Percentiles rank a stretch among this genome's conserved stretches.
These are phyloP conservation scores for Blastobotrys aristatus DNA, from an alignment of 1,139 yeast genomes.

Conservation along the genomic window DNA sequence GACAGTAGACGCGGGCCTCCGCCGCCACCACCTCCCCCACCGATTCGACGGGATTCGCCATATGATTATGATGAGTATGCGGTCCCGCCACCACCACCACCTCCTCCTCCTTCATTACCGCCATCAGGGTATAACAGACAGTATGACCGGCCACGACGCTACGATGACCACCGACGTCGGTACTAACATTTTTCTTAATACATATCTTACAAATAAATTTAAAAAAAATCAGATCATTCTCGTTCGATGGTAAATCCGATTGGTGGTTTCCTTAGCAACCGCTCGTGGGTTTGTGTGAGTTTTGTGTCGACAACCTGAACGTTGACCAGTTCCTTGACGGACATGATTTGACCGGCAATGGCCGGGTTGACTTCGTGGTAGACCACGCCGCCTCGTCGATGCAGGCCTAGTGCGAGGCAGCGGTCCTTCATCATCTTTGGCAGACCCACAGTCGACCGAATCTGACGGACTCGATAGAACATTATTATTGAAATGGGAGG, in stretches of 20 bases:
- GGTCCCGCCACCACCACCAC: constrained; percentile 6
- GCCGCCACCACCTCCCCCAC: constrained; percentile 1
- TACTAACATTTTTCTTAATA: background rate
- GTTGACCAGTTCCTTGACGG: constrained; percentile 82
- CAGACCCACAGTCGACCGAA: constrained; percentile 79
- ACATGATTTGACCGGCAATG: constrained; percentile 78
- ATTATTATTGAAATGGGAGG: constrained; percentile 17
- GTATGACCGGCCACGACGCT: constrained; percentile 4
- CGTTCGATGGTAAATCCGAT: constrained; percentile 26
- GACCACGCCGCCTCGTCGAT: constrained; percentile 64
- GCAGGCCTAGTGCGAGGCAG: constrained; percentile 68
- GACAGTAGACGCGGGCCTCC: background rate
- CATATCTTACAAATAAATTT: background rate
- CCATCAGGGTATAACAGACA: background rate
- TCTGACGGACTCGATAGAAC: constrained; percentile 66
- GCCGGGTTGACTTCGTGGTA: constrained; percentile 72
- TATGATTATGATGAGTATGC: constrained; percentile 9
- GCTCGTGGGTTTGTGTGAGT: constrained; percentile 30
- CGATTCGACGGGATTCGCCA: background rate
- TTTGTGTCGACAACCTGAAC: constrained; percentile 64
- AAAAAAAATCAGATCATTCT: constrained; percentile 1
- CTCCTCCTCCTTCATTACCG: constrained; percentile 6
- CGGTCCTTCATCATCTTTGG: constrained; percentile 65
- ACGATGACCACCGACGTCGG: constrained; percentile 9
- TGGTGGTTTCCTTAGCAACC: constrained; percentile 29